Percentiles rank a stretch among this genome's conserved stretches.
Evolutionary conservation across 2,329 filamentous ascomycete genomes (phyloP).

Genomic region (Fusarium siculi): DNA sequence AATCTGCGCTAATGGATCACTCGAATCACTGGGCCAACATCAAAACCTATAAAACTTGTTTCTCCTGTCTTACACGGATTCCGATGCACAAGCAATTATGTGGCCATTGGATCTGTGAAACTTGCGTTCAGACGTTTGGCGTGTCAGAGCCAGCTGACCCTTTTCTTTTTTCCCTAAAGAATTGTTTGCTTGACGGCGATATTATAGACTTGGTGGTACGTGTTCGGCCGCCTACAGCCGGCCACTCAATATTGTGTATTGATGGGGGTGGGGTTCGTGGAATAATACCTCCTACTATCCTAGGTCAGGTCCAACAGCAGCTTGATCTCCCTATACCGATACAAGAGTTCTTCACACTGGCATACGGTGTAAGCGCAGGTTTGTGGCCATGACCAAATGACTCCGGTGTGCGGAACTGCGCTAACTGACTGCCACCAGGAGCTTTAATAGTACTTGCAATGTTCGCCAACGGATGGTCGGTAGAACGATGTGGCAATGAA

Average conservation of each 20-base stretch:
- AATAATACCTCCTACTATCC: slow-evolving; percentile 1
- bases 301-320: neutral
- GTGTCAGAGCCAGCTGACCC: neutral
- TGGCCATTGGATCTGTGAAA: neutral
- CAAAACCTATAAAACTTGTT: neutral
- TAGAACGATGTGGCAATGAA: neutral
- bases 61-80: neutral
- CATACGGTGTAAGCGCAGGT: slow-evolving; percentile 15
- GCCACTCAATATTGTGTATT: slow-evolving; percentile 12
- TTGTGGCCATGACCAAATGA: neutral
- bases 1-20: neutral
- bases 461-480: slow-evolving; percentile 8
- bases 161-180: neutral
- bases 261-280: slow-evolving; percentile 15
- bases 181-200: neutral
- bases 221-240: slow-evolving; percentile 12
- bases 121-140: neutral
- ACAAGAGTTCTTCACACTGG: slow-evolving; percentile 14
- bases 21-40: neutral
- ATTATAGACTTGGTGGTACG: neutral
- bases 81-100: neutral
- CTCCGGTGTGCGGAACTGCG: neutral
- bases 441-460: neutral
- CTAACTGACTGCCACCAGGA: neutral
- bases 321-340: slow-evolving; percentile 16